A percentile compares a stretch with the other conserved stretches of the same genome.
Evolutionary conservation across 2,329 filamentous ascomycete species (phyloP).

Genomic region (Fusarium neocosmosporiellum): DNA sequence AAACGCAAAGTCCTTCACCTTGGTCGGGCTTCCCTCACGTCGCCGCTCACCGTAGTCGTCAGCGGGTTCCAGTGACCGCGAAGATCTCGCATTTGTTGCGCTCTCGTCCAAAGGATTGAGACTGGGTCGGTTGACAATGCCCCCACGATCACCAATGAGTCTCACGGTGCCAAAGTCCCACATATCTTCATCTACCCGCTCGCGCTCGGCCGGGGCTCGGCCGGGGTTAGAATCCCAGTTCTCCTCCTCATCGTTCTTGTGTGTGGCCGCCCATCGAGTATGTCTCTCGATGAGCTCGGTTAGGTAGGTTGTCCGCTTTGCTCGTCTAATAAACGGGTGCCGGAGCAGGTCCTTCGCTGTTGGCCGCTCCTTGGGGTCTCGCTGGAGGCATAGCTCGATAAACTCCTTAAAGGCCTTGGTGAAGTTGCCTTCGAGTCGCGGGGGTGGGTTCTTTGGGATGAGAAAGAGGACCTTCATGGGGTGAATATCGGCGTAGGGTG

Average conservation of each 20-base stretch:
- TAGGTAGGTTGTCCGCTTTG: conserved; percentile 95
- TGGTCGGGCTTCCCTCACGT: conserved; percentile 63
- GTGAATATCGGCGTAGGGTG: conserved; percentile 95
- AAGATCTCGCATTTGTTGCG: conserved; percentile 79
- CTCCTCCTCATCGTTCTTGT: conserved; percentile 78
- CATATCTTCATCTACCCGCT: conserved; percentile 79
- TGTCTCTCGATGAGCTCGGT: conserved; percentile 95
- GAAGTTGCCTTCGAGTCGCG: conserved; percentile 82
- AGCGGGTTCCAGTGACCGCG: conserved; percentile 60
- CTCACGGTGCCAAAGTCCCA: conserved; percentile 99
- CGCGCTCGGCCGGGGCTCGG: conserved; percentile 64
- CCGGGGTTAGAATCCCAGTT: conserved; percentile 65
- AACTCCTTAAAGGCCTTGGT: conserved; percentile 88
- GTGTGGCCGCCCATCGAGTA: conserved; percentile 84
- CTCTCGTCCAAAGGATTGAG: conserved; percentile 81
- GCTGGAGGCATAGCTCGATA: conserved; percentile 83
- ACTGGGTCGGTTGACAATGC: conserved; percentile 65
- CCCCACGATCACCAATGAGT: conserved; percentile 76
- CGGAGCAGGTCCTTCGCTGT: conserved; percentile 87
- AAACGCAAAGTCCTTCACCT: conserved; percentile 58
- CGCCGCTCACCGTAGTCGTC: conserved; percentile 65
- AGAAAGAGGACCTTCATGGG: conserved; percentile 98
- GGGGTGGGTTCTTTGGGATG: conserved; percentile 93
- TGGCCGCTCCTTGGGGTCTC: conserved; percentile 90
- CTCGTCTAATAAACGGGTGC: conserved; percentile 89